phyloP scores from a whole-genome alignment of 306 rosid species.

The Astragalus membranaceus region DNA sequence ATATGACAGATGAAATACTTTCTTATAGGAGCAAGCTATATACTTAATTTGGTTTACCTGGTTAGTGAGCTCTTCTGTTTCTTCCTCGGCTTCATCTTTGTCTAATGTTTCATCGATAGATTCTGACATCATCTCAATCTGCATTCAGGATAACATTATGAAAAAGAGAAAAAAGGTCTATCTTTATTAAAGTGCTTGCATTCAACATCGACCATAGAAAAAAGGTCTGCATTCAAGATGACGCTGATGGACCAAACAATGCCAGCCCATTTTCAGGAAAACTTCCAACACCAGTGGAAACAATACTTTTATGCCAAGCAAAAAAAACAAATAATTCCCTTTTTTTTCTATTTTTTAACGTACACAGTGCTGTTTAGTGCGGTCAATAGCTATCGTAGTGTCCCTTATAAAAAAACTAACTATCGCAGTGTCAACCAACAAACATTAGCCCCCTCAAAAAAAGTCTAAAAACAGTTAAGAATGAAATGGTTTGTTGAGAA shows the following conservation, averaged over 20 bases:
- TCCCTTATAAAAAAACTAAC: too few relatives aligned
- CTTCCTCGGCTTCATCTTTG: constrained; percentile 98
- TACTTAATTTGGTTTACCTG: constrained; percentile 47
- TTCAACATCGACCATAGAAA: too few relatives aligned
- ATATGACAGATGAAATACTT: not conserved
- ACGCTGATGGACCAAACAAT: not conserved
- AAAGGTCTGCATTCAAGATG: constrained; percentile 40
- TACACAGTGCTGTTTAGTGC: not conserved
- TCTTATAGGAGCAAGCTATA: not conserved
- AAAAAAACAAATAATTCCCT: not conserved
- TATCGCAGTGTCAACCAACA: not conserved
- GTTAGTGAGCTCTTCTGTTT: constrained; percentile 94
- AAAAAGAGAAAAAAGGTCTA: too few relatives aligned
- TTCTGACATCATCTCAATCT: constrained; percentile 99
- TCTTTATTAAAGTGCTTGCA: too few relatives aligned
- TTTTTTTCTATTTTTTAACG: not conserved
- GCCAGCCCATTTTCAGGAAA: not conserved
- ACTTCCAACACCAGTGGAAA: not conserved
- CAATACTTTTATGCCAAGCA: not conserved
- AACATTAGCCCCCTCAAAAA: not conserved
- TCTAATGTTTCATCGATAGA: constrained; percentile 94
- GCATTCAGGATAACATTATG: constrained; percentile 19
- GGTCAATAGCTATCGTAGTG: not conserved
- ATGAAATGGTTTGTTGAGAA: not conserved
- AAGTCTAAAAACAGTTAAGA: not conserved